Conservation (phyloP, 1,139 yeast species). For the Lodderomyces beijingensis region DNA sequence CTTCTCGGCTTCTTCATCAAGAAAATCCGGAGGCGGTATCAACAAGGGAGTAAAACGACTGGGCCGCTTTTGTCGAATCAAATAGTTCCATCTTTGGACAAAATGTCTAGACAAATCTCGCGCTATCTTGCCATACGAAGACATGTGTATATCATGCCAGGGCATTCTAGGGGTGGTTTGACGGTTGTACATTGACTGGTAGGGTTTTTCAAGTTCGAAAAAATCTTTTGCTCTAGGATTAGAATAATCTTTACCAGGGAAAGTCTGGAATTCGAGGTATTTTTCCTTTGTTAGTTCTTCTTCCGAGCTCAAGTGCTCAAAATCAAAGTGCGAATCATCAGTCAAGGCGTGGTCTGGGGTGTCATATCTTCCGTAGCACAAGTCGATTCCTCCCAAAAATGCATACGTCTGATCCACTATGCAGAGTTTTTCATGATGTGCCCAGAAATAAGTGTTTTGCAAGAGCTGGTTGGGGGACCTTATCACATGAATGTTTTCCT, state of each 20-base stretch:
- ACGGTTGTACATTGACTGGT: conserved; percentile 90
- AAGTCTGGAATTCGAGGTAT: conserved; percentile 55
- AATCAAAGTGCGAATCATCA: conserved; percentile 59
- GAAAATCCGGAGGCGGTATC: conserved; percentile 87
- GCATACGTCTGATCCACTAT: conserved; percentile 85
- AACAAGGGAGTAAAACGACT: conserved; percentile 88
- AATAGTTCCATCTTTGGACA: conserved; percentile 96
- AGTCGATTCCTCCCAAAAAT: conserved; percentile 91
- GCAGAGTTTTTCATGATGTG: conserved; percentile 94
- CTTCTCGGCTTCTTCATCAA: conserved; percentile 61
- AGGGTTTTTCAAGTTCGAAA: conserved; percentile 74
- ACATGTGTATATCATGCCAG: conserved; percentile 99
- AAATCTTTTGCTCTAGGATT: conserved; percentile 94
- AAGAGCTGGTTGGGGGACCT: conserved; percentile 94
- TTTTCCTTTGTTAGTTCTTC: conserved; percentile 30
- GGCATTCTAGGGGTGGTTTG: conserved; percentile 88
- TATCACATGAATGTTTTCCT: conserved; percentile 78
- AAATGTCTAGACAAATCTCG: conserved; percentile 91
- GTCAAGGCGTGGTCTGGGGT: conserved; percentile 90
- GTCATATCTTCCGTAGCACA: conserved; percentile 94
- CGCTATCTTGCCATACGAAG: conserved; percentile 93
- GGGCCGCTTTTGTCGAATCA: conserved; percentile 88
- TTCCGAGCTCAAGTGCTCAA: conserved; percentile 27
- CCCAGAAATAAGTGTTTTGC: conserved; percentile 96
- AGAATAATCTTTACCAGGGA: conserved; percentile 97